Evolutionary conservation across 208 protist genomes (phyloP).

Genomic region (Balamuthia mandrillaris): DNA sequence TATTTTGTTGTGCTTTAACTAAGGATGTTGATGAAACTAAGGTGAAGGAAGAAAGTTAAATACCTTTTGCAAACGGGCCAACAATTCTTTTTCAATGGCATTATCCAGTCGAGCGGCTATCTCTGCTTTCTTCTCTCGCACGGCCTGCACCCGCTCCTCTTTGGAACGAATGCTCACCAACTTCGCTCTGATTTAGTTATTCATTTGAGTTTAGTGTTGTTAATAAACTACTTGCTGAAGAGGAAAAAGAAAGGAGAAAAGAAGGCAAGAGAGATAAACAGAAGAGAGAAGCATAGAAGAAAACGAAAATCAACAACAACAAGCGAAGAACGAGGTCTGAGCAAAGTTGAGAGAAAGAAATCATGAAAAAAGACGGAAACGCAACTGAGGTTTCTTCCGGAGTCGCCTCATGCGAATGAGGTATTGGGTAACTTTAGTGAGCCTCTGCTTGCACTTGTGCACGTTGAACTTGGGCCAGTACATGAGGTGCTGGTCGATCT

Average conservation of each 20-base stretch:
- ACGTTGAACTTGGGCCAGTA: conserved; percentile 88
- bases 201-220: conserved; percentile 23
- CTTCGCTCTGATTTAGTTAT: conserved; percentile 76
- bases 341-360: background rate
- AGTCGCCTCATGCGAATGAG: conserved; percentile 94
- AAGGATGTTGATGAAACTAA: background rate
- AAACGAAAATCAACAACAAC: background rate
- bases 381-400: conserved; percentile 71
- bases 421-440: conserved; percentile 96
- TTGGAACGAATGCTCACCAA: conserved; percentile 94
- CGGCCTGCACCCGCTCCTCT: conserved; percentile 89
- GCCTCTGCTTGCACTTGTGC: conserved; percentile 95
- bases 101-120: conserved; percentile 91
- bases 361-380: background rate
- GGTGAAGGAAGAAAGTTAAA: background rate
- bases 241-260: too few relatives aligned
- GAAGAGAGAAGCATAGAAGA: too few relatives aligned
- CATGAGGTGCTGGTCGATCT: conserved; percentile 93
- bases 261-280: too few relatives aligned
- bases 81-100: conserved; percentile 95
- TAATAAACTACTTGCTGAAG: background rate
- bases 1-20: background rate
- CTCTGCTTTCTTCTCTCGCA: conserved; percentile 92
- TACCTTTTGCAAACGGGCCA: conserved; percentile 90
- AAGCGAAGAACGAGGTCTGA: background rate